Base-by-base conservation (phyloP, 257 asterid genomes). In the Phtheirospermum japonicum region DNA sequence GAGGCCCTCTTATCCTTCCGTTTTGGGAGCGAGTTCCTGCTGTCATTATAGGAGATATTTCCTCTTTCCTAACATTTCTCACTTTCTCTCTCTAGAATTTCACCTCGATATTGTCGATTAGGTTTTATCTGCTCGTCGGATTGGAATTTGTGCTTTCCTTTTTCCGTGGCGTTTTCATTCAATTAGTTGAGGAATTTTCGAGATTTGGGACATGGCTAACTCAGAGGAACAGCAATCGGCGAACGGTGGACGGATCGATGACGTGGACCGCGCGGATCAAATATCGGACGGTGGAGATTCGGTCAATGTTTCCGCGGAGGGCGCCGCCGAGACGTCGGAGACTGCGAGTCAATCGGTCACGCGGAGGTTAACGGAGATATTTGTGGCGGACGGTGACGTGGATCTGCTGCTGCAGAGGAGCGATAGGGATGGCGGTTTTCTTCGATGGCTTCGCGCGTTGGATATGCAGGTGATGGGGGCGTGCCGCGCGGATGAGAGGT, bases 391-490 rank as follows among this genome's bases (percentile, higher is more conserved):
- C 49, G 79, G 80, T 42, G 85, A 79, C 14, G 94, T 63, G 57
- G 92, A 88, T 83, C 80, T 82, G 68, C 59, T 83, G 75, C 72
- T 81, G 64, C 87, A 77, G 75, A 77, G 75, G 72, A 75, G 77
- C 73, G 85, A 77, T 50, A 60, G 82, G 45, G 87, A 76, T 59
- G 86, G 71, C n/a, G 78, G 72, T 37, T 79, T 93, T 74, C 32
- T 79, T 60, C 94, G 70, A 54, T 93, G 95, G 95, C 74, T 87
- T 66, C 76, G 76, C 53, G 96, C 96, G 13, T 67, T 93, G 73
- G 97, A 89, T 75, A 76, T 87, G 74, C 99, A 93, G 80, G 86
- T 82, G 39, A 79, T 85, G 77, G 99, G 99, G 40, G 99, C 97
- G 56, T 93, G 99, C 71, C 86, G 99, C 10, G 85, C 83, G 12